A percentile compares a stretch with the other conserved stretches of the same genome.
phyloP scores from a whole-genome alignment of 768 basidiomycete genomes.

The Pisolithus orientalis region DNA sequence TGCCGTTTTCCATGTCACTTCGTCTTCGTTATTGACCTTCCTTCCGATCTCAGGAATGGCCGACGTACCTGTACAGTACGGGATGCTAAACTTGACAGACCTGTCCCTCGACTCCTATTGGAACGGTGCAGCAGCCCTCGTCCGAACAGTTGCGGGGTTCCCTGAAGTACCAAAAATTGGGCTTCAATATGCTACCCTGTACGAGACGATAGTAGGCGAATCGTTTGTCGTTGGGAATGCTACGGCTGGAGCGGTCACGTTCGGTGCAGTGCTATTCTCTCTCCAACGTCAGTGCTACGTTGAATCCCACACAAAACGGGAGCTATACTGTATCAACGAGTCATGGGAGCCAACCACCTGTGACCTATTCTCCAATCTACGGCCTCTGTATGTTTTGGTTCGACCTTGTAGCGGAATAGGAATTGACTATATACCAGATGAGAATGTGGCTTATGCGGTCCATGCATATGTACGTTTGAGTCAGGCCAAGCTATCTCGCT shows the following conservation, averaged over 20 bases:
- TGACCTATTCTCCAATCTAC: constrained; percentile 2
- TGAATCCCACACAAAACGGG: not conserved
- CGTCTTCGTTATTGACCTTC: constrained; percentile 2
- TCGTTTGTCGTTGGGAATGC: not conserved
- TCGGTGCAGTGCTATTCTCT: constrained; percentile 1
- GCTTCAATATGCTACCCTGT: not conserved
- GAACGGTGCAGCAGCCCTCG: not conserved
- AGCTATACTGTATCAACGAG: constrained; percentile 2
- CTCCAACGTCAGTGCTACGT: not conserved
- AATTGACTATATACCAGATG: too few species aligned
- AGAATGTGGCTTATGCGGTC: too few species aligned
- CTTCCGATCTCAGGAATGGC: not conserved
- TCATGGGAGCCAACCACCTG: not conserved
- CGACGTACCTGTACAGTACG: not conserved
- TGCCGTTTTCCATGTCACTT: constrained; percentile 4
- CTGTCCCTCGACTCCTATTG: not conserved
- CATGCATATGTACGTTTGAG: too few species aligned
- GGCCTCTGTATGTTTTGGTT: not conserved
- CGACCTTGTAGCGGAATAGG: too few species aligned
- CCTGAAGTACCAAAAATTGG: not conserved
- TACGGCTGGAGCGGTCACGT: not conserved
- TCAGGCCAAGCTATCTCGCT: too few species aligned
- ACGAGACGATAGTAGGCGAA: not conserved
- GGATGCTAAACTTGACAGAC: not conserved
- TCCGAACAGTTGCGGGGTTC: not conserved